Evolutionary conservation across 148 eudicot species (phyloP).

Genomic region (Camellia japonica): DNA sequence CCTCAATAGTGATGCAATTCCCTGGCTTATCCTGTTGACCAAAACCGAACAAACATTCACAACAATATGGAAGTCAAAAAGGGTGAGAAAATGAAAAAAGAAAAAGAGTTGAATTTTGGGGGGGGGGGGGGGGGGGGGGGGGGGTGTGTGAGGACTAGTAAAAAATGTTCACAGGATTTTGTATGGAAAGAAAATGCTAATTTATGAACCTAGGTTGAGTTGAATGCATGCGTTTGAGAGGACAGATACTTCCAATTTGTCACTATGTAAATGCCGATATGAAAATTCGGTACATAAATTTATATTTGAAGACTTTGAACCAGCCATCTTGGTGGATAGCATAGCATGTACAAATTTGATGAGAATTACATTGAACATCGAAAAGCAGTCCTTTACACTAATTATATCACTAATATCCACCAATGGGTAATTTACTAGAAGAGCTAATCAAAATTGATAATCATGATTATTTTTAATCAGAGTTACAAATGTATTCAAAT

Average conservation of each 20-base stretch:
- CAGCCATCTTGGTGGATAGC: too few relatives aligned
- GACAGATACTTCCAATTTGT: not conserved
- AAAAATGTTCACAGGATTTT: too few relatives aligned
- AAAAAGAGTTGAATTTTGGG: too few relatives aligned
- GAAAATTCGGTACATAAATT: too few relatives aligned
- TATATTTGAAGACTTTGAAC: too few relatives aligned
- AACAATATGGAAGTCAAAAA: not conserved
- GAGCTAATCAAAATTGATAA: not conserved
- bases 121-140: too few relatives aligned
- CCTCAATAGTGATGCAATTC: conserved; percentile 74
- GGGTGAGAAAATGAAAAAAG: too few relatives aligned
- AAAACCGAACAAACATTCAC: conserved; percentile 19
- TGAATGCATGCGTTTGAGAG: not conserved
- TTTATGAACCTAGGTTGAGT: too few relatives aligned
- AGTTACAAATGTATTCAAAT: not conserved
- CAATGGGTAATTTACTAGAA: not conserved
- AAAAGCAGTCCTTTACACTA: not conserved
- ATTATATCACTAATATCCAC: not conserved
- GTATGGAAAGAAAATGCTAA: not conserved
- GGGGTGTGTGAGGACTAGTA: too few relatives aligned
- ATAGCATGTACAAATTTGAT: not conserved
- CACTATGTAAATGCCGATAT: not conserved
- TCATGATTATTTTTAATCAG: not conserved
- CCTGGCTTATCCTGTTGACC: conserved; percentile 71
- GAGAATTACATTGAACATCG: not conserved